Evolutionary conservation across 306 rosid genomes (phyloP).

Genomic region (Trifolium dubium): DNA sequence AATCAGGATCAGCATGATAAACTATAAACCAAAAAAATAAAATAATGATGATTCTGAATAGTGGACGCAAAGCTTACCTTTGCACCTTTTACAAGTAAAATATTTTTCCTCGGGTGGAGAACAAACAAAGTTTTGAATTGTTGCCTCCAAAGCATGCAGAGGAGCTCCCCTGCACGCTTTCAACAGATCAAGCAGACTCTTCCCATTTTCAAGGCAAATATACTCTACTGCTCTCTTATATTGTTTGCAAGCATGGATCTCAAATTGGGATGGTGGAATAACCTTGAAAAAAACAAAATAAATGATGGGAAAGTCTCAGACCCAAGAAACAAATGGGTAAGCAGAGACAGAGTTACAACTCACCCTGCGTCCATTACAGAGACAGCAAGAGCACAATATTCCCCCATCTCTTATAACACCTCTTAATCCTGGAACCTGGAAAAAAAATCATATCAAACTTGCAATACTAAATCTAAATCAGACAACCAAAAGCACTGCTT

Average conservation of each 20-base stretch:
- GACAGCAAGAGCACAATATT: constrained; percentile 78
- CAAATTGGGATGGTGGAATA: constrained; percentile 88
- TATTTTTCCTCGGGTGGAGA: constrained; percentile 69
- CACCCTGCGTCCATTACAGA: constrained; percentile 82
- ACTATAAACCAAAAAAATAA: not conserved
- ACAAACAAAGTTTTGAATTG: constrained; percentile 67
- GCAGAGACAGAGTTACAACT: constrained; percentile 48
- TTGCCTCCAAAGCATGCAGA: constrained; percentile 68
- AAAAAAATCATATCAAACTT: constrained; percentile 25
- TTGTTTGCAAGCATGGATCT: constrained; percentile 90
- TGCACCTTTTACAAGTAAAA: constrained; percentile 78
- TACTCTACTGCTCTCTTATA: constrained; percentile 91
- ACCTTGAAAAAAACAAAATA: constrained; percentile 54
- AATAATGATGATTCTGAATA: constrained; percentile 9
- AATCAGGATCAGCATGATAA: constrained; percentile 16
- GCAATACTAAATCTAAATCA: constrained; percentile 20
- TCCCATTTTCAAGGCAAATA: constrained; percentile 91
- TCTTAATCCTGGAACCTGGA: constrained; percentile 76
- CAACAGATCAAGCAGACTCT: constrained; percentile 82
- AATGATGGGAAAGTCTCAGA: constrained; percentile 28
- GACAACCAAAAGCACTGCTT: not conserved
- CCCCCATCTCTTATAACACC: constrained; percentile 86
- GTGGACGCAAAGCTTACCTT: constrained; percentile 60
- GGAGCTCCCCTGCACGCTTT: constrained; percentile 72
- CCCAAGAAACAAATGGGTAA: constrained; percentile 28